A percentile compares a stretch with the other conserved stretches of the same genome.
phyloP scores from a whole-genome alignment of 441 rosid genomes.

The Croton laevigatus region DNA sequence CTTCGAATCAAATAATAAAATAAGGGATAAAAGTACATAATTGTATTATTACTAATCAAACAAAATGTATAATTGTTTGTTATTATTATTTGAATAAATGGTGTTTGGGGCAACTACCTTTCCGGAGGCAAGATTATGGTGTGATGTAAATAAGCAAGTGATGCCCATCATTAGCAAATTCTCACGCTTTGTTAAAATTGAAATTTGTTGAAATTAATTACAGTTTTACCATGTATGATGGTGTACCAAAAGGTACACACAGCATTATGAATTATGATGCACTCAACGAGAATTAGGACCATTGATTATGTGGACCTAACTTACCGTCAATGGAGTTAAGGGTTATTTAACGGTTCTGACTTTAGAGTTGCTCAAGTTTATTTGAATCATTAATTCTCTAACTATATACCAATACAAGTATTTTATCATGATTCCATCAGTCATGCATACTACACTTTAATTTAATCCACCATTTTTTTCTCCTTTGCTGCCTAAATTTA shows the following conservation, averaged over 20 bases:
- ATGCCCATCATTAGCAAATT: constrained; percentile 37
- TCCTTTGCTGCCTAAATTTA: not conserved
- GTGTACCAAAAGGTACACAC: constrained; percentile 30
- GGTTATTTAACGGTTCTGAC: constrained; percentile 32
- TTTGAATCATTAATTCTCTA: constrained; percentile 9
- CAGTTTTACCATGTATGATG: constrained; percentile 30
- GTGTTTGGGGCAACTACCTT: constrained; percentile 12
- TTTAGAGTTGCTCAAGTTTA: constrained; percentile 25
- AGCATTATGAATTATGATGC: constrained; percentile 33
- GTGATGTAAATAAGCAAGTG: constrained; percentile 36
- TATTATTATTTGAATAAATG: not conserved
- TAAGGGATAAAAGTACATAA: too few relatives aligned
- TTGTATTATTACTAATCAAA: too few relatives aligned
- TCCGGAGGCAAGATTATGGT: constrained; percentile 38
- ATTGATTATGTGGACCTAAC: constrained; percentile 36
- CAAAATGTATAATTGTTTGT: too few relatives aligned
- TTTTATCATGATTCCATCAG: constrained; percentile 11
- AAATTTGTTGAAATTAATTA: not conserved
- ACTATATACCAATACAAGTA: not conserved
- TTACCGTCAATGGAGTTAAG: constrained; percentile 5
- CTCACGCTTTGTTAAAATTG: constrained; percentile 28
- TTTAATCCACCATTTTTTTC: too few relatives aligned
- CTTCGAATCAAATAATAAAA: too few relatives aligned
- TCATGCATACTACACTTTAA: not conserved
- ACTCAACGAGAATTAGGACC: constrained; percentile 23